phyloP scores from a whole-genome alignment of 2,329 filamentous ascomycete genomes.

The Torrubiellomyces zombiae region DNA sequence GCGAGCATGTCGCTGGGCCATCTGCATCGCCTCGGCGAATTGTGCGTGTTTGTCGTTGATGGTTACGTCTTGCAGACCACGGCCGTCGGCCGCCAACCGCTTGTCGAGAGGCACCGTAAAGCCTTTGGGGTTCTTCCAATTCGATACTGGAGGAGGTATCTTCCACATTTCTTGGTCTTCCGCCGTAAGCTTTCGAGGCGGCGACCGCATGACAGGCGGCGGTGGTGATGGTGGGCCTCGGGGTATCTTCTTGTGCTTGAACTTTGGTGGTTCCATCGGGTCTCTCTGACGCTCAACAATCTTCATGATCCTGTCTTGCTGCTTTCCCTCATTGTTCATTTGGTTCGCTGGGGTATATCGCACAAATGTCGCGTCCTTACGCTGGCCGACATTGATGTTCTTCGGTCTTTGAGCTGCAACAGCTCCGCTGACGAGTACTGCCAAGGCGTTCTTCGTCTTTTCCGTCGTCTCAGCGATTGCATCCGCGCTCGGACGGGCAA shows the following conservation, averaged over 20 bases:
- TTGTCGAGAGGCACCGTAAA: slow-evolving; percentile 95
- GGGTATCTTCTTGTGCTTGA: slow-evolving; percentile 98
- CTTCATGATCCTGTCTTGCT: slow-evolving; percentile 95
- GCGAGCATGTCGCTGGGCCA: slow-evolving; percentile 83
- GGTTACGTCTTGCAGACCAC: slow-evolving; percentile 78
- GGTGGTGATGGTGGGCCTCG: slow-evolving; percentile 83
- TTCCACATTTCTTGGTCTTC: slow-evolving; percentile 97
- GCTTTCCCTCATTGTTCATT: slow-evolving; percentile 76
- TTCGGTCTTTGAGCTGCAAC: slow-evolving; percentile 91
- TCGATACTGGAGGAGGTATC: slow-evolving; percentile 72
- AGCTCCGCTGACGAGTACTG: slow-evolving; percentile 66
- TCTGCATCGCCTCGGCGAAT: slow-evolving; percentile 85
- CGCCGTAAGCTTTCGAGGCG: slow-evolving; percentile 83
- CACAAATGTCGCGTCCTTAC: slow-evolving; percentile 82
- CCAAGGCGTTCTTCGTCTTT: slow-evolving; percentile 73
- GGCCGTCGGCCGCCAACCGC: slow-evolving; percentile 80
- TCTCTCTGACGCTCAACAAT: slow-evolving; percentile 89
- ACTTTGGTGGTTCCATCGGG: slow-evolving; percentile 93
- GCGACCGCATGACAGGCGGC: slow-evolving; percentile 86
- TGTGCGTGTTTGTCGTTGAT: slow-evolving; percentile 99
- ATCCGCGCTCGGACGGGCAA: slow-evolving; percentile 72
- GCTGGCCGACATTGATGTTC: slow-evolving; percentile 67
- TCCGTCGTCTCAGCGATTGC: slow-evolving; percentile 73
- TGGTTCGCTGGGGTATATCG: slow-evolving; percentile 92
- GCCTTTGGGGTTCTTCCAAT: slow-evolving; percentile 99